These are phyloP conservation scores for Glycyrrhiza uralensis DNA, from an alignment of 306 rosid genomes.

Conservation along the genomic window DNA sequence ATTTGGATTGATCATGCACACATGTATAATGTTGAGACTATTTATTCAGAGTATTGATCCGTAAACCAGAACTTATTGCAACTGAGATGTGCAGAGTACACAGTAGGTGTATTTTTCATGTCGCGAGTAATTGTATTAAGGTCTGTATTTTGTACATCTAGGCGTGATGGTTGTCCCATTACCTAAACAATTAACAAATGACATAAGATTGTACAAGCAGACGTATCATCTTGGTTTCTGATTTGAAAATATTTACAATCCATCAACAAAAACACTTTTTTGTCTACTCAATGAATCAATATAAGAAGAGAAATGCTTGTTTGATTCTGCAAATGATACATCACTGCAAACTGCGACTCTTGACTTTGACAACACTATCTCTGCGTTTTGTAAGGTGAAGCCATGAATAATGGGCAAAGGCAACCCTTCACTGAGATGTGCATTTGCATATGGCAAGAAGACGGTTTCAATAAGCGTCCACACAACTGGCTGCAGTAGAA, in stretches of 20 bases:
- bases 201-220: constrained; percentile 21
- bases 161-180: neutral
- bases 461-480: constrained; percentile 70
- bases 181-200: constrained; percentile 2
- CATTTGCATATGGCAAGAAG: constrained; percentile 68
- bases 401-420: constrained; percentile 80
- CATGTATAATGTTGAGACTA: too few relatives aligned
- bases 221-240: constrained; percentile 17
- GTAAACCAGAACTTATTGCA: neutral
- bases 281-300: neutral
- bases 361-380: constrained; percentile 54
- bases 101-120: neutral
- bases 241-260: constrained; percentile 28
- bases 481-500: constrained; percentile 61
- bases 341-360: constrained; percentile 70
- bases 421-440: constrained; percentile 64
- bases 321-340: constrained; percentile 36
- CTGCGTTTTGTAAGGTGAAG: constrained; percentile 60
- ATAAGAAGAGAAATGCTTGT: constrained; percentile 20
- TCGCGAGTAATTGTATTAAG: neutral
- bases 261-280: neutral
- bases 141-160: constrained; percentile 9
- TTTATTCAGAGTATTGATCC: too few relatives aligned
- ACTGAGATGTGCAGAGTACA: neutral
- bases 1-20: too few relatives aligned